These are phyloP conservation scores for Plasmodium berghei DNA, from an alignment of 169 alveolate genomes.

Conservation along the genomic window DNA sequence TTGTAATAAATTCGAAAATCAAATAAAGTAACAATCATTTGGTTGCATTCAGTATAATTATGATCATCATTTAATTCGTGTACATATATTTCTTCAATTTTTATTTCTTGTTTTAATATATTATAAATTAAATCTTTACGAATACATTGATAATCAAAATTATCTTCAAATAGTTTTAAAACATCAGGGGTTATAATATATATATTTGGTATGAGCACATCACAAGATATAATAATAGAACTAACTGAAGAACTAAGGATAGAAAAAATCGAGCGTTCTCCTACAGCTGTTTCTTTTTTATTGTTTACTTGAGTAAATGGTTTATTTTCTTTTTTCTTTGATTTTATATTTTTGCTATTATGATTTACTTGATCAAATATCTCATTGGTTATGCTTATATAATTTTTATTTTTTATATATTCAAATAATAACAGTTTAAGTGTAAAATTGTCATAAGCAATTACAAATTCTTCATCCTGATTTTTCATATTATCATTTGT, in stretches of 20 bases:
- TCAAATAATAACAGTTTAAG: conserved; percentile 53
- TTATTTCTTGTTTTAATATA: conserved; percentile 70
- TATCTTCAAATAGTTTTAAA: conserved; percentile 59
- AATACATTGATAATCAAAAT: conserved; percentile 74
- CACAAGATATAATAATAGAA: conserved; percentile 44
- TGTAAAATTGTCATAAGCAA: conserved; percentile 59
- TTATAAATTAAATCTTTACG: conserved; percentile 64
- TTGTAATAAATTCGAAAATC: conserved; percentile 67
- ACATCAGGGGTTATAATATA: conserved; percentile 74
- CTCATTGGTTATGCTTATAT: conserved; percentile 40
- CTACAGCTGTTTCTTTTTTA: background rate
- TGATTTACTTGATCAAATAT: conserved; percentile 38
- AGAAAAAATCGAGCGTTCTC: background rate
- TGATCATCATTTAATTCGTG: conserved; percentile 49
- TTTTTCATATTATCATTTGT: conserved; percentile 31
- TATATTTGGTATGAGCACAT: conserved; percentile 47
- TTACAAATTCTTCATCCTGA: conserved; percentile 59
- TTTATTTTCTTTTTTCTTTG: background rate
- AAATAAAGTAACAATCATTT: conserved; percentile 59
- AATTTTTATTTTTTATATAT: conserved; percentile 47
- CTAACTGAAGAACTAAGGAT: conserved; percentile 13
- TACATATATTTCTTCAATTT: conserved; percentile 70
- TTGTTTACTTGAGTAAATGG: background rate
- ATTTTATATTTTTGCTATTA: conserved; percentile 4
- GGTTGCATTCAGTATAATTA: conserved; percentile 70